Percentiles rank a stretch among this genome's conserved stretches.
phyloP scores from a whole-genome alignment of 2,329 filamentous ascomycete species.

The Stachybotrys chartarum region DNA sequence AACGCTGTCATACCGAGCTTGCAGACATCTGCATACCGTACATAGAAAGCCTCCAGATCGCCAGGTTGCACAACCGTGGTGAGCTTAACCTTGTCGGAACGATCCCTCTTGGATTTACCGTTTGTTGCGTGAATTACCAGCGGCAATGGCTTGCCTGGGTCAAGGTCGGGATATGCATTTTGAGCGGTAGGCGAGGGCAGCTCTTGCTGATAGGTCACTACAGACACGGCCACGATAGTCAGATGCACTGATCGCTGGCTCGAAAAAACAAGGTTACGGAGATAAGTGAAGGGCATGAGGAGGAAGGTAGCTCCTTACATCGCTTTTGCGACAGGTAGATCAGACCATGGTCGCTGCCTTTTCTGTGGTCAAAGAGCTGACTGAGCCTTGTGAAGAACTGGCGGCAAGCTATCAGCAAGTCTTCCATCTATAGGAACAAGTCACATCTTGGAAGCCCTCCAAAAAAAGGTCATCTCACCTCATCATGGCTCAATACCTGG shows the following conservation, averaged over 20 bases:
- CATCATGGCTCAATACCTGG: conserved; percentile 9
- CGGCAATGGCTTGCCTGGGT: conserved; percentile 53
- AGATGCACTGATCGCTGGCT: no score
- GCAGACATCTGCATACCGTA: conserved; percentile 81
- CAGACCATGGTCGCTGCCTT: conserved; percentile 64
- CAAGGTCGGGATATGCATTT: conserved; percentile 53
- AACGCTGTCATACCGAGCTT: conserved; percentile 81
- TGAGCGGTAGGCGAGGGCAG: conserved; percentile 34
- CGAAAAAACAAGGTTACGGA: no score
- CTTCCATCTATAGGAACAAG: background rate
- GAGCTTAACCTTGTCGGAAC: conserved; percentile 60
- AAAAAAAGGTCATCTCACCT: conserved; percentile 9
- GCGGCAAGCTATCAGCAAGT: background rate
- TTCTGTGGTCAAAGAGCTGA: conserved; percentile 60
- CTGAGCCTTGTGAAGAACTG: conserved; percentile 69
- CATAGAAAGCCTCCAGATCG: conserved; percentile 74
- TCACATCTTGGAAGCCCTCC: background rate
- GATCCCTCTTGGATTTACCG: conserved; percentile 57
- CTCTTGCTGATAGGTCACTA: conserved; percentile 38
- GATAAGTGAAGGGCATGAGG: background rate
- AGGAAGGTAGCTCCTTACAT: conserved; percentile 36
- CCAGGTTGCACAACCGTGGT: conserved; percentile 75
- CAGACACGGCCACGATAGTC: background rate
- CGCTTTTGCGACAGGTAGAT: conserved; percentile 73
- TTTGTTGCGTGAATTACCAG: conserved; percentile 81